Evolutionary conservation across 2,329 filamentous ascomycete species (phyloP), one percentile per base, ranked within the genome.

Genomic region (Phaeosphaeria sp.): DNA sequence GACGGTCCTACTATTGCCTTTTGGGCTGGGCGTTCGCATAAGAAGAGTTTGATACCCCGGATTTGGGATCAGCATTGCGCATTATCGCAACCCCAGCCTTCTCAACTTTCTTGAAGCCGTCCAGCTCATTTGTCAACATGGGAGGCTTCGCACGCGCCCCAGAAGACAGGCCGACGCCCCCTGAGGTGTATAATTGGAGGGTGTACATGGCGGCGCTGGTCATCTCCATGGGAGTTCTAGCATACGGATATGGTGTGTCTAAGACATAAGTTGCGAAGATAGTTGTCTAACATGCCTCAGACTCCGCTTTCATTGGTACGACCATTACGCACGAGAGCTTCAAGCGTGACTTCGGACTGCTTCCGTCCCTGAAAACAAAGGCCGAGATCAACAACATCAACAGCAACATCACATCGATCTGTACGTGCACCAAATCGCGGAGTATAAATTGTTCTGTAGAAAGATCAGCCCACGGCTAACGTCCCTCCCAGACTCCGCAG

Each of bases 131-230:
- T 18, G 53, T 55, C 59, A 70, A 42, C 39, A 77, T 75, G 71
- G 74, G 69, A 45, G 76, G 74, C 40, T 78, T 79, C 73, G 51
- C 82, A 63, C 78, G 80, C 50, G 82, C 82, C 39, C 80, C 82
- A 39, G 84, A 86, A 67, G 84, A 86, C 69, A 78, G 84, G 63
- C 83, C 83, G 24, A 86, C 83, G 60, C 84, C 84, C 20, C 78
- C 80, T 57, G 82, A 84, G 72, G 83, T 86, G 33, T 84, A 84
- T 72, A 85, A 84, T 60, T 82, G 79, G 79, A 77, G 79, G 3
- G 71, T 85, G 21, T 85, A 85, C 63, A 74, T 72, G 6, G 78
- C 82, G 47, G 78, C 81, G 0, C 65, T 79, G n/a, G 75, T 84
- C 27, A 83, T 84, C 46, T 79, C 82, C 4, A 81, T 80, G 18